A percentile compares a stretch with the other conserved stretches of the same genome.
Conservation (phyloP, 176 grass and related monocot genomes). For the Cocos nucifera region DNA sequence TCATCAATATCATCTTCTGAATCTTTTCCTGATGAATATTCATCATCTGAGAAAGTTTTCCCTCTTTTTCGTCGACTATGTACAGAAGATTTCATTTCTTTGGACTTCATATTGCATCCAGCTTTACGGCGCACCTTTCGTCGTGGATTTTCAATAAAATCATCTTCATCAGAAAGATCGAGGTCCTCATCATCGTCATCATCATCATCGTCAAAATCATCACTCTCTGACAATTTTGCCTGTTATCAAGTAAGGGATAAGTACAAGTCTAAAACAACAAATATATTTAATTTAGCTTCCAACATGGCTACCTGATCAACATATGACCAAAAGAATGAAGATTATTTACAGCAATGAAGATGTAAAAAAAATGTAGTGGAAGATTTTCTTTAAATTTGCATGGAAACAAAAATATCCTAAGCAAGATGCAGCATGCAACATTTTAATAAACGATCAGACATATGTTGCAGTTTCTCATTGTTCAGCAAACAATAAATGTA, state of each 20-base stretch:
- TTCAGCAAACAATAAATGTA: too few relatives aligned
- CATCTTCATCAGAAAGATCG: conserved; percentile 69
- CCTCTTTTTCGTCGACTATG: conserved; percentile 48
- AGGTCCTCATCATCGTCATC: conserved; percentile 41
- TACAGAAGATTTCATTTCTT: conserved; percentile 46
- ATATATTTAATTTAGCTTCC: too few relatives aligned
- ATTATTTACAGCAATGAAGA: too few relatives aligned
- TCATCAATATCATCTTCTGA: conserved; percentile 46
- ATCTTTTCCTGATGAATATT: conserved; percentile 80
- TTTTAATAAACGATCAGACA: too few relatives aligned
- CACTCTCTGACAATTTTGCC: conserved; percentile 66
- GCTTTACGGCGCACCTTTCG: conserved; percentile 53
- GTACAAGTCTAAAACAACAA: too few relatives aligned
- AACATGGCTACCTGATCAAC: too few relatives aligned
- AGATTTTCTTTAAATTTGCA: too few relatives aligned
- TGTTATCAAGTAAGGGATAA: conserved; percentile 18
- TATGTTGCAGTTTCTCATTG: too few relatives aligned
- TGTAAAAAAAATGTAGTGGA: too few relatives aligned
- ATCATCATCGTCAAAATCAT: conserved; percentile 39
- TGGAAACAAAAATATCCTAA: too few relatives aligned
- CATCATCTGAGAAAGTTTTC: conserved; percentile 66
- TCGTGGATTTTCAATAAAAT: conserved; percentile 39
- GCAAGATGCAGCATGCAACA: too few relatives aligned
- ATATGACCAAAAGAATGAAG: too few relatives aligned
- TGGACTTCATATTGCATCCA: conserved; percentile 38